Evolutionary conservation across 1,139 yeast species (phyloP).

Genomic region (Geotrichum macrosporum): DNA sequence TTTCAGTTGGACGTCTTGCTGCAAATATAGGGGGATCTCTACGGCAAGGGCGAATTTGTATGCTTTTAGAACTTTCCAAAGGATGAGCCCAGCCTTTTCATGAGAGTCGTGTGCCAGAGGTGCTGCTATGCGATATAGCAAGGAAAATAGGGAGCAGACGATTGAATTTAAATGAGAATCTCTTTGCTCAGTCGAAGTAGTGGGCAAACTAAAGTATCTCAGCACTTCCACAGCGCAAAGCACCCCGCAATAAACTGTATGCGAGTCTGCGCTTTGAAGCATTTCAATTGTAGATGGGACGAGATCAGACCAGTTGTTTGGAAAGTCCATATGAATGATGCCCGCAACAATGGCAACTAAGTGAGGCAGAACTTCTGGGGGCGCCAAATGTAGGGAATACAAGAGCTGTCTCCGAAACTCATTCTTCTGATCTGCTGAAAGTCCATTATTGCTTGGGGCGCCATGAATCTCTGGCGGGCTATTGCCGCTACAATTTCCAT

Average conservation of each 20-base stretch:
- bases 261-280: conserved; percentile 14
- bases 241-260: conserved; percentile 17
- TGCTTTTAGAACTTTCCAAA: conserved; percentile 21
- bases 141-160: conserved; percentile 15
- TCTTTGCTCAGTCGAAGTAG: conserved; percentile 1
- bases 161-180: conserved; percentile 1
- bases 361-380: conserved; percentile 18
- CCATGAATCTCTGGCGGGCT: neutral
- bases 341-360: conserved; percentile 15
- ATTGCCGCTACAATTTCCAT: neutral
- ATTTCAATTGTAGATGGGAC: conserved; percentile 15
- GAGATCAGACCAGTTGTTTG: conserved; percentile 18
- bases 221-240: conserved; percentile 14
- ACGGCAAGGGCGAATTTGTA: conserved; percentile 14
- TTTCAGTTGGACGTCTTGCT: conserved; percentile 15
- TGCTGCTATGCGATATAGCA: conserved; percentile 14
- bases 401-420: conserved; percentile 18
- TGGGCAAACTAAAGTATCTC: conserved; percentile 7
- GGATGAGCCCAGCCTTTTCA: conserved; percentile 16
- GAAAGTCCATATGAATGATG: conserved; percentile 10
- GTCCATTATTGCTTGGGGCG: conserved; percentile 3
- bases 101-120: conserved; percentile 14
- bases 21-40: conserved; percentile 16
- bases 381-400: conserved; percentile 15
- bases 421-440: neutral